Base-by-base conservation (phyloP, 441 rosid species). In the Omphalea diandra region DNA sequence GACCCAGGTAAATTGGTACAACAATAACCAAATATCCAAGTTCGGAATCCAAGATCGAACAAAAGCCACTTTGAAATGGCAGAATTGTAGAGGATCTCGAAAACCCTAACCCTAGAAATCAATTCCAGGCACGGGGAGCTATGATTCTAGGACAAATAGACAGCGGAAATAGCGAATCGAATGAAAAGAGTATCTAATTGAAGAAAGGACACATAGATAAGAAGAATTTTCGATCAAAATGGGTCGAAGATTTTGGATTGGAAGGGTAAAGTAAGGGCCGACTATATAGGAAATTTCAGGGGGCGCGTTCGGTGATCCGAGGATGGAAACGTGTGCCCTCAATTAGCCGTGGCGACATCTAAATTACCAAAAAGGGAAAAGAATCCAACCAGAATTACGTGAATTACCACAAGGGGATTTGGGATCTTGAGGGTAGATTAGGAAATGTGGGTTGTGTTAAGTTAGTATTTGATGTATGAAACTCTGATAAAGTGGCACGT, bases 71-170 rank as follows among this genome's bases (percentile, higher is more conserved):
- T 7, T 1, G 50, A 60, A 73, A 70, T 52, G 62, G 31, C 52
- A 33, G 32, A 72, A 62, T 54, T 40, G 9, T 20, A 1, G 5
- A 24, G n/a, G 36, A 57, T 41, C 40, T 22, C 3, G 22, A 75
- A n/a, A 81, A 73, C 84, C 81, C 83, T 75, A 81, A 77, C 80
- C 86, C 81, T 83, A 79, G 73, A 77, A 72, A 64, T 17, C 55
- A 59, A 76, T 33, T 26, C 9, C 17, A 8, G 32, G 2, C 5
- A 63, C 70, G 54, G 60, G 29, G 2, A 33, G 0, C 0, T 57
- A 38, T 5, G 24, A 65, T 64, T 63, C n/a, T 36, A 56, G 67
- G 63, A 68, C 79, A 71, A 55, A 59, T 65, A 11, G 54, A 69
- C n/a, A 68, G 79, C 60, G 60, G 52, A 75, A 7, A 27, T 35